phyloP scores from a whole-genome alignment of 306 rosid species.

The Vachellia pachyceras region DNA sequence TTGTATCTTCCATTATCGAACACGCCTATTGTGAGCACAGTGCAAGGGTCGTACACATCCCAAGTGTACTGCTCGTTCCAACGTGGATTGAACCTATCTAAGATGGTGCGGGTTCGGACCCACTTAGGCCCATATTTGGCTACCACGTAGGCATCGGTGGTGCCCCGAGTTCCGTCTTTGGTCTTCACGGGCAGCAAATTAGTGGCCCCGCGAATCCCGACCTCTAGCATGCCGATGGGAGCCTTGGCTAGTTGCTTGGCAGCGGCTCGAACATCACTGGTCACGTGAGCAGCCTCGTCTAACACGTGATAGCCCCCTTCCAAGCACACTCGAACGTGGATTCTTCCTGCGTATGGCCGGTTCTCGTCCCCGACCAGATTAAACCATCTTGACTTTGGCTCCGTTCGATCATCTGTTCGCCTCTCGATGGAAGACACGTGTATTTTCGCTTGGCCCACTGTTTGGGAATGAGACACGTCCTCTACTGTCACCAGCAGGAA shows the following conservation, averaged over 20 bases:
- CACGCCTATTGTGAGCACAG: constrained; percentile 75
- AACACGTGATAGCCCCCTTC: constrained; percentile 96
- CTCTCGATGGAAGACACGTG: constrained; percentile 72
- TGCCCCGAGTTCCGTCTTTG: constrained; percentile 73
- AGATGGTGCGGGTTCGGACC: constrained; percentile 82
- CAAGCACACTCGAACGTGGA: constrained; percentile 73
- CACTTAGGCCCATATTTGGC: constrained; percentile 89
- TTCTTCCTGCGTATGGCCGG: constrained; percentile 60
- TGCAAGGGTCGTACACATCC: constrained; percentile 86
- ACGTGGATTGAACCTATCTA: constrained; percentile 77
- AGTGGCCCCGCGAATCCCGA: constrained; percentile 79
- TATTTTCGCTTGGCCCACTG: constrained; percentile 63
- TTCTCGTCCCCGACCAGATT: constrained; percentile 60
- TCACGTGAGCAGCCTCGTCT: constrained; percentile 87
- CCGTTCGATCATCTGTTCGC: constrained; percentile 58
- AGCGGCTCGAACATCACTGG: constrained; percentile 78
- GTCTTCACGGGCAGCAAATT: constrained; percentile 77
- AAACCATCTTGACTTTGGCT: constrained; percentile 81
- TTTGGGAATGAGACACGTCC: constrained; percentile 48
- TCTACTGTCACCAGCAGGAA: constrained; percentile 61
- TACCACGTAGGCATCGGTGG: constrained; percentile 79
- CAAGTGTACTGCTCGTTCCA: constrained; percentile 96
- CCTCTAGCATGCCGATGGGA: constrained; percentile 77
- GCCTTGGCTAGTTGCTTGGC: constrained; percentile 69
- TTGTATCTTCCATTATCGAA: constrained; percentile 78